Evolutionary conservation across 495 filamentous ascomycete species (phyloP).

Genomic region (Polyplosphaeria fusca): DNA sequence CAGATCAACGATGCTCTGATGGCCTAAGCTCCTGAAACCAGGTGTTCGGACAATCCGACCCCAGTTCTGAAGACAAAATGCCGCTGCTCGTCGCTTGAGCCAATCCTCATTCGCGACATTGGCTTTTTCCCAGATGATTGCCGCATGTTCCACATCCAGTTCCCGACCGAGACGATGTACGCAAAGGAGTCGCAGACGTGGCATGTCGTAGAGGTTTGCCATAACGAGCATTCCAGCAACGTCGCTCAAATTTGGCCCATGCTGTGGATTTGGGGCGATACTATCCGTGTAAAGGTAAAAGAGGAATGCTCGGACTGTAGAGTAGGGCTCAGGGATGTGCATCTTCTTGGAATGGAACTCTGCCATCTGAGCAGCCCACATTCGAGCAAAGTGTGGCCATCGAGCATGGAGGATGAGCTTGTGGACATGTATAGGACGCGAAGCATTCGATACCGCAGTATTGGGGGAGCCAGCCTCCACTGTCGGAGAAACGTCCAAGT

Average conservation of each 20-base stretch:
- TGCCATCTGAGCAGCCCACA: slow-evolving; percentile 90
- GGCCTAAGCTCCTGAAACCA: slow-evolving; percentile 77
- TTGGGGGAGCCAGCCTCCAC: background rate
- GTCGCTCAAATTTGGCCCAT: slow-evolving; percentile 66
- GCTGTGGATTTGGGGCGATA: slow-evolving; percentile 61
- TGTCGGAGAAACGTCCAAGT: slow-evolving; percentile 50
- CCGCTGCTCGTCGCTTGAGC: slow-evolving; percentile 80
- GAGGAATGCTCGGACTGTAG: slow-evolving; percentile 88
- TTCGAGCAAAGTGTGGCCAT: slow-evolving; percentile 91
- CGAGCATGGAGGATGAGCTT: slow-evolving; percentile 87
- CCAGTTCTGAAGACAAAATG: slow-evolving; percentile 90
- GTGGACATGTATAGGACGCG: slow-evolving; percentile 88
- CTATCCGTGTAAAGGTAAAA: slow-evolving; percentile 96
- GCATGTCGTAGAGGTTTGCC: slow-evolving; percentile 96
- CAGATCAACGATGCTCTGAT: slow-evolving; percentile 77
- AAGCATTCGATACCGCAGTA: slow-evolving; percentile 43
- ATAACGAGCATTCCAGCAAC: slow-evolving; percentile 96
- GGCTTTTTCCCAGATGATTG: slow-evolving; percentile 93
- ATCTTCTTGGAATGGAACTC: slow-evolving; percentile 95
- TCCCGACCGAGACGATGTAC: slow-evolving; percentile 83
- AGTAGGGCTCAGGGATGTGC: slow-evolving; percentile 96
- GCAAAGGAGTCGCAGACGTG: slow-evolving; percentile 82
- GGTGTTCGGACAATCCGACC: slow-evolving; percentile 86
- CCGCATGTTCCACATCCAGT: slow-evolving; percentile 89
- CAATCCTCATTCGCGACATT: slow-evolving; percentile 86